Base-by-base conservation (phyloP, 768 basidiomycete genomes). In the Lepiota venenata region DNA sequence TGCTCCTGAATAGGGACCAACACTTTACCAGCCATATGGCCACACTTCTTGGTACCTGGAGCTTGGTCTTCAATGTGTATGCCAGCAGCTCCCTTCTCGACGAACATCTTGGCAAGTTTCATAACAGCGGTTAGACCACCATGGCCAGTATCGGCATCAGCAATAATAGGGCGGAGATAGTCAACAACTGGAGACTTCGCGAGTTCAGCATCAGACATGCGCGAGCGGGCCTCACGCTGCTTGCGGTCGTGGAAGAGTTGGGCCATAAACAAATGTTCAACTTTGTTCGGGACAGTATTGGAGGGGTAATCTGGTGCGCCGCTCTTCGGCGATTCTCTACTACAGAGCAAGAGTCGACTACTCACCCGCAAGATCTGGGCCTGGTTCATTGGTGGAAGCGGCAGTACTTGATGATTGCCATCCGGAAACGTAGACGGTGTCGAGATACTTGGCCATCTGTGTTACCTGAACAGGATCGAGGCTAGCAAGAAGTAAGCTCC, bases 181-280 rank as follows among this genome's bases (percentile, higher is more conserved):
- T 98, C 95, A 62, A 96, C 73, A 55, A 68, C 67, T 0, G 88
- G 88, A 0, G 87, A 85, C 60, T 80, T 75, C 2, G 83, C 77
- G 52, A 90, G 84, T 66, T 93, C 83, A 22, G 79, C 75, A 12
- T 89, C 84, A 21, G 85, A 75, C 75, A 95, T 67, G 58, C 65
- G 75, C 0, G 87, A 83, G 20, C 93, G 88, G 6, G 75, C 82
- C 66, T 93, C 90, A 51, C 84, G 86, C 69, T 98, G 96, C 71
- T 97, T 98, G 60, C 96, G 88, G 74, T 99, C 97, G 69, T 99
- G 97, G 85, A 98, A 98, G 40, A 98, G 85, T 68, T 98, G 97
- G 0, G 97, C 96, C 79, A 88, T 83, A 83, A 98, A 98, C 50
- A 98, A 80, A 59, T 98, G 97, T 69, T 98, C 93, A 58, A 98